These are phyloP conservation scores for Ogataea methanolica DNA, from an alignment of 805 yeast species.

Conservation along the genomic window DNA sequence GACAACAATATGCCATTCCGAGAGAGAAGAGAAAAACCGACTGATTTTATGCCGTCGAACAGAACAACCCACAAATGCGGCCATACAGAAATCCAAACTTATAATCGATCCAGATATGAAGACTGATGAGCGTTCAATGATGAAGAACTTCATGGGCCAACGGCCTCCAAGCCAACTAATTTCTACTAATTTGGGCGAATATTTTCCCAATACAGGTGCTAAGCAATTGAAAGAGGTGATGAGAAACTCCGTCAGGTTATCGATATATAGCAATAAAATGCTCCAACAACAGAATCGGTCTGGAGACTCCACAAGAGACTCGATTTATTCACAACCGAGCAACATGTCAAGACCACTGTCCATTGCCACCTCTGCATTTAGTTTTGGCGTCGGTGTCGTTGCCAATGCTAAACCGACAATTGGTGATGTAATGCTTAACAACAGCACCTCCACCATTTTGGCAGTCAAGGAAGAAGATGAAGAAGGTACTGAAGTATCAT, in stretches of 20 bases:
- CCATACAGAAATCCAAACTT: constrained; percentile 7
- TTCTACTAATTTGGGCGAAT: constrained; percentile 82
- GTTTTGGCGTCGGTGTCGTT: constrained; percentile 26
- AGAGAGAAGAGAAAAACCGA: constrained; percentile 64
- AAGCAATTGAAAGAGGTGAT: constrained; percentile 73
- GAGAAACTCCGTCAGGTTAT: constrained; percentile 76
- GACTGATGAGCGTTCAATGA: constrained; percentile 4
- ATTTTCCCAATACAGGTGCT: constrained; percentile 80
- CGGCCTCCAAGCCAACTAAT: constrained; percentile 92
- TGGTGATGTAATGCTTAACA: constrained; percentile 59
- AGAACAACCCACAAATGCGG: constrained; percentile 52
- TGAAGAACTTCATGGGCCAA: constrained; percentile 68
- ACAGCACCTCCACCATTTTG: constrained; percentile 39
- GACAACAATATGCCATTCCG: constrained; percentile 79
- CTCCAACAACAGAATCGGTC: constrained; percentile 11
- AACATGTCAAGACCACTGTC: constrained; percentile 19
- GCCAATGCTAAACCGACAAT: constrained; percentile 41
- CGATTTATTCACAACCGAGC: constrained; percentile 20
- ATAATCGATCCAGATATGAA: constrained; percentile 3
- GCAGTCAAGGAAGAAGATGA: constrained; percentile 18
- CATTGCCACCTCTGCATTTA: constrained; percentile 23
- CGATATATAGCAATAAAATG: constrained; percentile 38
- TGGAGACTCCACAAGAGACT: constrained; percentile 10
- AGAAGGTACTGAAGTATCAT: constrained; percentile 2
- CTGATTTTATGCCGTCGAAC: constrained; percentile 61